These are phyloP conservation scores for Backusella tuberculispora DNA, from an alignment of 192 early-diverging fungal genomes.

Conservation along the genomic window DNA sequence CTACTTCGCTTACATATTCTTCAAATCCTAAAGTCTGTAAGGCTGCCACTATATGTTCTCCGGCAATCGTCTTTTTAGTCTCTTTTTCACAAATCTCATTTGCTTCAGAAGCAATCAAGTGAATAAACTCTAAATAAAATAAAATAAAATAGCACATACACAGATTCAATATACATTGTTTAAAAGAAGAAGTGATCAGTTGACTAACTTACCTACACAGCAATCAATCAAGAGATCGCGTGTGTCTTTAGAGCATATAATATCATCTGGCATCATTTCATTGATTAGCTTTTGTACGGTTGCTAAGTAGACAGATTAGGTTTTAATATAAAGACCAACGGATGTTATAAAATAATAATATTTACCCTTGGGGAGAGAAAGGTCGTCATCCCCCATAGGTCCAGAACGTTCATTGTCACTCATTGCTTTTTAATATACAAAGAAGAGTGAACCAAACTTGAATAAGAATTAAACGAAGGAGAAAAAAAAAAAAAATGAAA, in stretches of 20 bases:
- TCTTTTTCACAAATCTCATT: conserved; percentile 98
- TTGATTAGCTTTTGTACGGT: conserved; percentile 95
- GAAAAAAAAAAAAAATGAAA: neutral
- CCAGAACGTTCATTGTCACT: conserved; percentile 46
- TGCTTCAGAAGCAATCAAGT: conserved; percentile 91
- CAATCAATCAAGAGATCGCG: conserved; percentile 94
- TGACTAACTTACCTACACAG: conserved; percentile 76
- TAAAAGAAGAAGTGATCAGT: neutral
- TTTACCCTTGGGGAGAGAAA: conserved; percentile 42
- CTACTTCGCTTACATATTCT: conserved; percentile 84
- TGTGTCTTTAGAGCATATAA: conserved; percentile 94
- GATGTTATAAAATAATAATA: neutral
- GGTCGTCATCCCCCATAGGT: conserved; percentile 37
- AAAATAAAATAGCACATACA: neutral
- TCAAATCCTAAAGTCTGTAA: conserved; percentile 93
- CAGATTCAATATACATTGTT: too few relatives aligned
- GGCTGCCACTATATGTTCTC: conserved; percentile 92
- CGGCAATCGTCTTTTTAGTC: conserved; percentile 94
- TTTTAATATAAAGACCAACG: neutral
- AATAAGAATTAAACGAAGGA: too few relatives aligned
- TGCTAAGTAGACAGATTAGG: conserved; percentile 48
- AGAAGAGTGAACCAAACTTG: conserved; percentile 16
- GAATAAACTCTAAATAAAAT: conserved; percentile 82
- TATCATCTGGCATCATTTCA: conserved; percentile 92
- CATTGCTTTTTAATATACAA: conserved; percentile 24